Base-by-base conservation (phyloP, 768 basidiomycete genomes). In the Auricularia heimuer region DNA sequence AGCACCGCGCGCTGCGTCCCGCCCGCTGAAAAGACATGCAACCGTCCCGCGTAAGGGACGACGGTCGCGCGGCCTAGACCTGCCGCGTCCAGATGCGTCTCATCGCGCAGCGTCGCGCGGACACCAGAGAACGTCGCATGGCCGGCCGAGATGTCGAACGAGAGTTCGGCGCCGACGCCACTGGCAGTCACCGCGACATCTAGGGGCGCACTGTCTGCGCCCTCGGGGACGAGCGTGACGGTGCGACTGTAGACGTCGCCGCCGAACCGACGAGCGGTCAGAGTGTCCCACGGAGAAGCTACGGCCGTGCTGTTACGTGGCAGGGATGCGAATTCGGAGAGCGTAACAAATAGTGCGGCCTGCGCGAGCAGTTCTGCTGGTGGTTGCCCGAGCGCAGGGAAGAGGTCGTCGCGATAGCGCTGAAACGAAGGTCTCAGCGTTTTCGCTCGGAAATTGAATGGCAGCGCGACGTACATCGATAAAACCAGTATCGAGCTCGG, bases 401-500 rank as follows among this genome's bases (percentile, higher is more conserved):
- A 94, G n/a, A 97, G 78, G 65, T 89, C 83, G 47, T 85, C 79
- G 70, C 84, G 82, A 72, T 96, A 88, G 84, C 92, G 93, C 93
- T 95, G 44, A 34, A 24, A 36, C 39, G 61, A 45, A 51, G 3
- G 37, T 63, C 36, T 54, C 37, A 33, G 35, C 29, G 34, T 10
- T 29, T 29, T 29, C 29, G 29, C 29, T 29, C 29, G 29, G 7
- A 33, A 63, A 54, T 29, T 12, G 61, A 62, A 58, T n/a, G 21
- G 8, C 4, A 29, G 1, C 14, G 29, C 29, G 29, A 72, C 81
- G 62, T 72, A 92, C 92, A 35, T 84, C 82, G 69, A 98, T 95
- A 72, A 98, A 98, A 3, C 92, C 92, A 2, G 94, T 96, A 71
- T 97, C 94, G 11, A 98, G 83, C 65, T 94, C 86, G 29, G 81